Evolutionary conservation across 306 rosid genomes (phyloP), one percentile per base, ranked within the genome.

Genomic region (Corylus avellana): DNA sequence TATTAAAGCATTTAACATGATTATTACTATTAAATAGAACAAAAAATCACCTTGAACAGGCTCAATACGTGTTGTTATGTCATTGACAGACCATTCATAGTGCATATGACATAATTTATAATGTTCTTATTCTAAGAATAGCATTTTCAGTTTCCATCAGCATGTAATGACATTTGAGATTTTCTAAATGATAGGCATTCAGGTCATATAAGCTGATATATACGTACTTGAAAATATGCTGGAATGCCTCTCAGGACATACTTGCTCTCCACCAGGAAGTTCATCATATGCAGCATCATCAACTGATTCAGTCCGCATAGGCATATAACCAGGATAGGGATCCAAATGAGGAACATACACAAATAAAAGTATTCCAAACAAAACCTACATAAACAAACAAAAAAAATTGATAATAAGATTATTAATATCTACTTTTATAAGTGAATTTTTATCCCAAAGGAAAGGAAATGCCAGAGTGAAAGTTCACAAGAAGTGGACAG

Each of bases 251-350:
- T 94, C 98, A 25, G 98, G 98, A 86, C 93, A 90, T 79, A 90
- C 88, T 56, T 81, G 84, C 72, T 94, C 98, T 83, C 88, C 97
- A 67, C 89, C 95, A 46, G 95, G 95, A 73, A 94, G 97, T 84
- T 90, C 97, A 82, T 86, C 95, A 80, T 91, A 94, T 49, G 89
- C 91, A 79, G 75, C 83, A 84, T 87, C 97, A 80, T 86, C 85
- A 67, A 81, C 75, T 75, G 79, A 44, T 79, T 91, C 98, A 85
- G 81, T 77, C 75, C 48, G 85, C 56, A 94, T 76, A 72, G 95
- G 93, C 11, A 84, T 76, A 85, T 90, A 91, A 72, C 95, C 97
- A 51, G 97, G 97, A 86, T 90, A 91, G 53, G 97, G 92, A 85
- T 90, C 98, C 93, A 94, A 86, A 74, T 83, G 54, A 58, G 98